phyloP scores from a whole-genome alignment of 352 stramenopile genomes.

The Pythium grandisporangium region DNA sequence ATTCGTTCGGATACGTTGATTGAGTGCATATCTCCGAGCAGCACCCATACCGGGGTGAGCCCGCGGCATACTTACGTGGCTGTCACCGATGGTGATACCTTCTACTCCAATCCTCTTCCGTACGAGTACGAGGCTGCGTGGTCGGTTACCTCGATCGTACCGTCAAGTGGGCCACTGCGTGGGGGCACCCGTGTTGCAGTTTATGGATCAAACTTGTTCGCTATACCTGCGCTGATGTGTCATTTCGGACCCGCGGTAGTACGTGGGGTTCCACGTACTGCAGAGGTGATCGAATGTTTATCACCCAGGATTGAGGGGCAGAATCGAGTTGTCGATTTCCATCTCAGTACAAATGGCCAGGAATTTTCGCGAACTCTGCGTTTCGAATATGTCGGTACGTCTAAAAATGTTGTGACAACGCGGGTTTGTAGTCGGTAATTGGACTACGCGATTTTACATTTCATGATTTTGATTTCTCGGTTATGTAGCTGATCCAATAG shows the following conservation, averaged over 20 bases:
- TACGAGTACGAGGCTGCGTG: constrained; percentile 41
- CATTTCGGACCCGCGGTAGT: constrained; percentile 5
- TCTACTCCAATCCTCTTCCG: constrained; percentile 49
- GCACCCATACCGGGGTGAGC: constrained; percentile 10
- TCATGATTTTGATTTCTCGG: not conserved
- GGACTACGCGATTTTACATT: no score
- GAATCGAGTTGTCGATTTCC: constrained; percentile 15
- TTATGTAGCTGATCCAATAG: not conserved
- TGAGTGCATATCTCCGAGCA: constrained; percentile 26
- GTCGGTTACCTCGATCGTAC: constrained; percentile 15
- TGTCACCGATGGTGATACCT: constrained; percentile 36
- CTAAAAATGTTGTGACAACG: not conserved
- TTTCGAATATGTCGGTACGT: constrained; percentile 44
- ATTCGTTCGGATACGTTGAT: constrained; percentile 31
- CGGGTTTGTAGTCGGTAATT: no score
- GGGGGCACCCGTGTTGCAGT: constrained; percentile 29
- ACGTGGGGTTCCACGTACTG: constrained; percentile 1
- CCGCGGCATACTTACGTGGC: constrained; percentile 29
- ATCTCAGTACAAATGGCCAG: constrained; percentile 43
- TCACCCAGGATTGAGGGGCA: not conserved
- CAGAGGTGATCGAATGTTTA: not conserved
- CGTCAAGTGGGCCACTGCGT: constrained; percentile 15
- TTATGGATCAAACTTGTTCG: constrained; percentile 7
- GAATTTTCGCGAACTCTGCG: constrained; percentile 28
- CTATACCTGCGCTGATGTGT: constrained; percentile 7